phyloP scores from a whole-genome alignment of 805 yeast genomes.

The Naumovozyma baii region DNA sequence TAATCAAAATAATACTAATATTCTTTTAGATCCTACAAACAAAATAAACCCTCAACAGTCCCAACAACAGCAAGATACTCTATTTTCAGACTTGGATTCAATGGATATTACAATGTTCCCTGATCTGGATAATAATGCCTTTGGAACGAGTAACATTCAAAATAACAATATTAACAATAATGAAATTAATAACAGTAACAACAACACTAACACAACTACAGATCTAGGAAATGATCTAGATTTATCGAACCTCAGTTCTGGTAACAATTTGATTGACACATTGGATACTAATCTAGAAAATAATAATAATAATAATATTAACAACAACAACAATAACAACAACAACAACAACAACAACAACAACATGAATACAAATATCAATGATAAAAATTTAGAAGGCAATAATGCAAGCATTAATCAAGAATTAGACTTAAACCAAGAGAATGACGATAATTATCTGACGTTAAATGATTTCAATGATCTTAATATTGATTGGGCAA shows the following conservation, averaged over 20 bases:
- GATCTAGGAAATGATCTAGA: neutral
- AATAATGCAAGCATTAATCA: conserved; percentile 4
- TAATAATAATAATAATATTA: neutral
- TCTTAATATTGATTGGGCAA: conserved; percentile 28
- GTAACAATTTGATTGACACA: neutral
- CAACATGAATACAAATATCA: neutral
- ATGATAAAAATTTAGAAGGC: neutral
- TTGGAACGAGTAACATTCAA: conserved; percentile 14
- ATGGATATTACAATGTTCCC: conserved; percentile 27
- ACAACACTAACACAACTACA: conserved; percentile 1
- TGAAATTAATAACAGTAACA: conserved; percentile 4
- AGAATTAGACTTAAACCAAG: conserved; percentile 7
- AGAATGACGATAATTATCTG: conserved; percentile 25
- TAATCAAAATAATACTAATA: conserved; percentile 1
- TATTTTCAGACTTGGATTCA: conserved; percentile 17
- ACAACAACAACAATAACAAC: conserved; percentile 1
- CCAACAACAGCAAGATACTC: conserved; percentile 1
- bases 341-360: conserved; percentile 1
- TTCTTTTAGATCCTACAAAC: neutral
- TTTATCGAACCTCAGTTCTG: neutral
- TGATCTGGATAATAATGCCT: conserved; percentile 26
- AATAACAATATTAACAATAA: conserved; percentile 1
- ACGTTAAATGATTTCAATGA: conserved; percentile 31
- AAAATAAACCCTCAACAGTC: conserved; percentile 1
- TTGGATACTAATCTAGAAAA: conserved; percentile 3